These are phyloP conservation scores for Carallia brachiata DNA, from an alignment of 345 rosid species.

Conservation along the genomic window DNA sequence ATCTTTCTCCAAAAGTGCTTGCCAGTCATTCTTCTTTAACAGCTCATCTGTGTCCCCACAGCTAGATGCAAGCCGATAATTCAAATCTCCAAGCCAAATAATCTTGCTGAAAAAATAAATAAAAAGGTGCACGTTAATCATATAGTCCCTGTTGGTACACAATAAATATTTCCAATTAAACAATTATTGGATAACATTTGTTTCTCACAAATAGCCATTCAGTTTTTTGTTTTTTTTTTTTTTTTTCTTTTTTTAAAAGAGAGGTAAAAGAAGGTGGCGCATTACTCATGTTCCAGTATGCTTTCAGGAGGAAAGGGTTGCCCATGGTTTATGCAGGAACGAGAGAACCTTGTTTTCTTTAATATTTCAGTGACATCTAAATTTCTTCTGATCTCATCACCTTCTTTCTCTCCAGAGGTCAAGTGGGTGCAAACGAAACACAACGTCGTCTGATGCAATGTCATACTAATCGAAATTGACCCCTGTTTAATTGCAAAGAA, in stretches of 20 bases:
- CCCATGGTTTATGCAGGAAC: constrained; percentile 3
- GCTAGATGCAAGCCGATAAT: constrained; percentile 68
- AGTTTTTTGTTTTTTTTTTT: no score
- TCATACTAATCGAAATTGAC: constrained; percentile 85
- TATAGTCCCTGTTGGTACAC: no score
- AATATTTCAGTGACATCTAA: constrained; percentile 77
- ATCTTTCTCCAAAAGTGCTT: constrained; percentile 78
- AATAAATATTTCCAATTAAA: no score
- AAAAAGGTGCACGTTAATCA: neutral
- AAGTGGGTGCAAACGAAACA: constrained; percentile 92
- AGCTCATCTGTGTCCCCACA: constrained; percentile 44
- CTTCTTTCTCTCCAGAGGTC: constrained; percentile 91
- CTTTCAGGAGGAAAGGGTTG: constrained; percentile 39
- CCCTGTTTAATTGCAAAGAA: constrained; percentile 46
- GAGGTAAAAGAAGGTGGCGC: no score
- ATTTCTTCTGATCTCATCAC: constrained; percentile 78
- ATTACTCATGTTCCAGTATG: constrained; percentile 87
- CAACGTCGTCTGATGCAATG: constrained; percentile 55
- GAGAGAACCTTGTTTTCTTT: constrained; percentile 68
- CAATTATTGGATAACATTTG: no score
- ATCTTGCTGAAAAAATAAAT: constrained; percentile 48
- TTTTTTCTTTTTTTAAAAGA: no score
- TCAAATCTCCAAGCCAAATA: constrained; percentile 97
- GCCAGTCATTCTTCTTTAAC: constrained; percentile 66
- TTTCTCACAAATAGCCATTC: no score